Conservation (phyloP, 164 flowering plant species). For the Vitis rupestris region DNA sequence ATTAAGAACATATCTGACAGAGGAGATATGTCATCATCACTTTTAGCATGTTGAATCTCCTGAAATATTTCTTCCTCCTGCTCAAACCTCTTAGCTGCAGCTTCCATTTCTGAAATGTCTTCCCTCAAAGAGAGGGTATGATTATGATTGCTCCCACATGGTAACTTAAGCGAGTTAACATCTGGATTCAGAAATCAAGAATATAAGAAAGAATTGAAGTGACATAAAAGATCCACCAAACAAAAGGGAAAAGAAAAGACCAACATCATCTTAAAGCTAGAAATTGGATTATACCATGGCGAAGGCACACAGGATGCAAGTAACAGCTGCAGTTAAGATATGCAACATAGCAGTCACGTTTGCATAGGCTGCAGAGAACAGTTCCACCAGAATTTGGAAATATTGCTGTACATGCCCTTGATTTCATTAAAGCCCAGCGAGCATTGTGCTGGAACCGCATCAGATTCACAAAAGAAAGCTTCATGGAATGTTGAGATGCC, state of each 20-base stretch:
- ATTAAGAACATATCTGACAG: slow-evolving; percentile 27
- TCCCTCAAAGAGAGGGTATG: slow-evolving; percentile 58
- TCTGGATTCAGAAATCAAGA: slow-evolving; percentile 38
- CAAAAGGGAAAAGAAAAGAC: not conserved
- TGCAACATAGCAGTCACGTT: slow-evolving; percentile 90
- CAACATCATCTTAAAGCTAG: no score
- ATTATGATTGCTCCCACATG: slow-evolving; percentile 48
- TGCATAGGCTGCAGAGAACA: slow-evolving; percentile 84
- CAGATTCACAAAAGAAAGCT: slow-evolving; percentile 72
- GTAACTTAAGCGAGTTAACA: slow-evolving; percentile 34
- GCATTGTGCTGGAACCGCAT: slow-evolving; percentile 85
- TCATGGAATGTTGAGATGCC: slow-evolving; percentile 44
- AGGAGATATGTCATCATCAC: slow-evolving; percentile 36
- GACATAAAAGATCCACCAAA: not conserved
- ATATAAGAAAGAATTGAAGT: not conserved
- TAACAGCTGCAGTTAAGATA: slow-evolving; percentile 68
- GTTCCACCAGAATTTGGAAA: slow-evolving; percentile 59
- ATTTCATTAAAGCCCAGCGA: slow-evolving; percentile 77
- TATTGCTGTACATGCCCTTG: slow-evolving; percentile 35
- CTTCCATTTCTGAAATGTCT: slow-evolving; percentile 73
- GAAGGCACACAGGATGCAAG: slow-evolving; percentile 80
- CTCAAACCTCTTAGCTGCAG: slow-evolving; percentile 80
- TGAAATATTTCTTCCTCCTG: slow-evolving; percentile 44
- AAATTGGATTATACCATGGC: slow-evolving; percentile 62
- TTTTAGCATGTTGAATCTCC: slow-evolving; percentile 37